These are phyloP conservation scores for Russula dissimulans DNA, from an alignment of 768 basidiomycete species.

Conservation along the genomic window DNA sequence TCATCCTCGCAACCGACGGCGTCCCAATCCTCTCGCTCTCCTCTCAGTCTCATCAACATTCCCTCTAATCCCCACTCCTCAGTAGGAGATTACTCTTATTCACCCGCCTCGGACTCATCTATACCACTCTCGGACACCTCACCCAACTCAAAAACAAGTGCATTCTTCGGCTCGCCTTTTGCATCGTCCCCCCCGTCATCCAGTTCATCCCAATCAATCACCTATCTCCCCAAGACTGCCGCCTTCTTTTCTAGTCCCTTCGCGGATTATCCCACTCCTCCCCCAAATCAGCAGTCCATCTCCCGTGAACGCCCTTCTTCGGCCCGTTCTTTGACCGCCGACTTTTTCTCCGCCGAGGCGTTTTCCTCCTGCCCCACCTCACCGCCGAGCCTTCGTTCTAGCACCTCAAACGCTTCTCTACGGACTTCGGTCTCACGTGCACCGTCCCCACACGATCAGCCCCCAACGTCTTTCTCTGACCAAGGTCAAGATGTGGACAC, in stretches of 20 bases:
- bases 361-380: conserved; percentile 13
- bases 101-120: conserved; percentile 7
- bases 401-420: conserved; percentile 15
- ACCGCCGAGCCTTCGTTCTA: conserved; percentile 17
- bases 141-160: conserved; percentile 16
- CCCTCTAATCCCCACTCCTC: neutral
- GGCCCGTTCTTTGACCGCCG: conserved; percentile 14
- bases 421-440: conserved; percentile 12
- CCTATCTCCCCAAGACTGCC: conserved; percentile 13
- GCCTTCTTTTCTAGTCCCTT: conserved; percentile 17
- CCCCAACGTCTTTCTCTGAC: neutral
- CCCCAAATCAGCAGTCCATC: neutral
- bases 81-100: conserved; percentile 4
- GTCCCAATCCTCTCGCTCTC: conserved; percentile 2
- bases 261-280: conserved; percentile 5
- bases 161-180: conserved; percentile 16
- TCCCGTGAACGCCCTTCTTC: conserved; percentile 6
- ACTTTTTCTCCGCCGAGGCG: conserved; percentile 11
- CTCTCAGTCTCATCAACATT: conserved; percentile 2
- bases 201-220: conserved; percentile 1
- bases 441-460: neutral
- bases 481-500: neutral
- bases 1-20: neutral
- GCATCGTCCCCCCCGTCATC: neutral
- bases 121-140: conserved; percentile 3